Evolutionary conservation across 495 filamentous ascomycete species (phyloP).

Genomic region (Terfezia boudieri): DNA sequence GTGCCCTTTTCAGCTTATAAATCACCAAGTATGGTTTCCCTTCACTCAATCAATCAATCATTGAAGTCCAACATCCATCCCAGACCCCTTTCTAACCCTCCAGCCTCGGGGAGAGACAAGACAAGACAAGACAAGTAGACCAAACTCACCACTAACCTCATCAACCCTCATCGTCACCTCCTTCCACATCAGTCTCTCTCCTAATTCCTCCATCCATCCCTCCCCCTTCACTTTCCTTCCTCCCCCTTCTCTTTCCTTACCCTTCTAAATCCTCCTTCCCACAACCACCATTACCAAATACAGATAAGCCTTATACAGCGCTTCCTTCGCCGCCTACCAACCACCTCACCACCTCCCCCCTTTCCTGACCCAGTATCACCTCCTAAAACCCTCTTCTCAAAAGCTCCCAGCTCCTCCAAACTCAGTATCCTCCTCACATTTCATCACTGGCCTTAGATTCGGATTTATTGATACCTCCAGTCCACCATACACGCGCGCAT

Average conservation of each 20-base stretch:
- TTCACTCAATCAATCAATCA: too few species aligned
- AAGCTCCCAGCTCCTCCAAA: slow-evolving; percentile 23
- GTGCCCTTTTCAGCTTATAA: slow-evolving; percentile 17
- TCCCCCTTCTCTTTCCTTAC: too few species aligned
- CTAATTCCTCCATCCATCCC: too few species aligned
- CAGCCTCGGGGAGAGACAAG: too few species aligned
- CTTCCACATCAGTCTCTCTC: slow-evolving; percentile 4
- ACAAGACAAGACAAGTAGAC: too few species aligned
- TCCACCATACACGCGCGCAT: neutral
- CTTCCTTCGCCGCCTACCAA: slow-evolving; percentile 20
- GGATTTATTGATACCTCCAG: neutral
- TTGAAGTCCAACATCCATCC: too few species aligned
- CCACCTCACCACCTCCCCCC: slow-evolving; percentile 1
- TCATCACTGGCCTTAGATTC: slow-evolving; percentile 20
- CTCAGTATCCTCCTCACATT: slow-evolving; percentile 30
- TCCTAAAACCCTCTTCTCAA: neutral
- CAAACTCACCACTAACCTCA: slow-evolving; percentile 18
- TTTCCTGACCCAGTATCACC: too few species aligned
- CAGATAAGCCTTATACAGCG: slow-evolving; percentile 11
- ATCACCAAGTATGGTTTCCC: too few species aligned
- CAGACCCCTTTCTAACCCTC: too few species aligned
- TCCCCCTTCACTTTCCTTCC: too few species aligned
- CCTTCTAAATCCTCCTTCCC: neutral
- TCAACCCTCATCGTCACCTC: slow-evolving; percentile 15
- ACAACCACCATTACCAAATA: neutral